Percentiles rank a stretch among this genome's conserved stretches.
These are phyloP conservation scores for Plasmopara muralis DNA, from an alignment of 352 stramenopile species.

Conservation along the genomic window DNA sequence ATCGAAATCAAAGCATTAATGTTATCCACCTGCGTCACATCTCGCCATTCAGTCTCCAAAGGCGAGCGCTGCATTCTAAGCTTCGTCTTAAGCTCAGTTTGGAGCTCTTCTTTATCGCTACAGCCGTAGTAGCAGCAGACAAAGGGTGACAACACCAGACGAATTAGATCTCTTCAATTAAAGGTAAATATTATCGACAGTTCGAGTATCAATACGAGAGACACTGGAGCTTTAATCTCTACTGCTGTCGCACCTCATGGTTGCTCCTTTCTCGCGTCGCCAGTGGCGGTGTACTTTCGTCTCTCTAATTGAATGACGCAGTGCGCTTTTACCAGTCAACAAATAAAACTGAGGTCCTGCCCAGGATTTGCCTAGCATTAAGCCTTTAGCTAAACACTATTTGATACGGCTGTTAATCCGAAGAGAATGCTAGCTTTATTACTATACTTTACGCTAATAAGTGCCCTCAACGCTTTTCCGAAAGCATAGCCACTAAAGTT, in stretches of 20 bases:
- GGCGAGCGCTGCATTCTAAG: conserved; percentile 22
- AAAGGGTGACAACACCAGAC: conserved; percentile 17
- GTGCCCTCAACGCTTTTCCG: conserved; percentile 22
- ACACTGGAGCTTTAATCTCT: background rate
- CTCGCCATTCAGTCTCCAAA: conserved; percentile 27
- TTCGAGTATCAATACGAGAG: conserved; percentile 5
- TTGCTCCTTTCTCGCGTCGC: background rate
- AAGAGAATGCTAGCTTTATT: conserved; percentile 2
- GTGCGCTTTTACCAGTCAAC: background rate
- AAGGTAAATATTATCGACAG: conserved; percentile 1
- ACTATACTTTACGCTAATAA: conserved; percentile 39
- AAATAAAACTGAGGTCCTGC: too few species aligned
- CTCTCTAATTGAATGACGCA: conserved; percentile 8
- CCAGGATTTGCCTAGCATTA: too few species aligned
- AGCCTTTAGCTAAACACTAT: too few species aligned
- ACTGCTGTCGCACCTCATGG: conserved; percentile 16
- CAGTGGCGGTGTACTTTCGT: background rate
- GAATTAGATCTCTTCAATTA: conserved; percentile 21
- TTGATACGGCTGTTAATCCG: too few species aligned
- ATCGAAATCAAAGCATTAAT: background rate
- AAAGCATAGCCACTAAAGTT: conserved; percentile 27
- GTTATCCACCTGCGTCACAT: conserved; percentile 44
- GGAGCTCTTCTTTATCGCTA: conserved; percentile 28
- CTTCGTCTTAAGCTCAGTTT: conserved; percentile 26
- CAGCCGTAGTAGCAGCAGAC: conserved; percentile 13